These are phyloP conservation scores for Austroboletus eburneus DNA, from an alignment of 768 basidiomycete genomes.

Conservation along the genomic window DNA sequence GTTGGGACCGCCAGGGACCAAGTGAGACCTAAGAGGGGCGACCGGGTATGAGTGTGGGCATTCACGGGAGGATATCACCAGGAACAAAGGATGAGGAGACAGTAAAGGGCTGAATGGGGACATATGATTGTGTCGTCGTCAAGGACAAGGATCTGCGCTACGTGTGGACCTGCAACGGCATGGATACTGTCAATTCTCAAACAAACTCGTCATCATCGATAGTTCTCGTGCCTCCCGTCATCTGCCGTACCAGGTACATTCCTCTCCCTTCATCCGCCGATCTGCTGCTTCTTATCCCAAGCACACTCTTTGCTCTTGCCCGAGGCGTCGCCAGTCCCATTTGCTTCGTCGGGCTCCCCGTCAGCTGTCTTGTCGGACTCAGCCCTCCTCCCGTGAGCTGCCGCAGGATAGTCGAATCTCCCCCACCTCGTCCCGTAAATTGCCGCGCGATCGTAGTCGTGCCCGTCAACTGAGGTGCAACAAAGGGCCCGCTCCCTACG, in stretches of 20 bases:
- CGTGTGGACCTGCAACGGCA: not conserved
- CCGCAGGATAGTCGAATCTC: slow-evolving; percentile 36
- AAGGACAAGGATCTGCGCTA: not conserved
- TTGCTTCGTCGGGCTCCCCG: slow-evolving; percentile 68
- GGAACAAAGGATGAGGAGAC: not conserved
- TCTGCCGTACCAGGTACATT: slow-evolving; percentile 73
- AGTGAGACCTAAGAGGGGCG: not conserved
- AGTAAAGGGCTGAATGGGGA: not conserved
- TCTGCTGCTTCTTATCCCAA: slow-evolving; percentile 60
- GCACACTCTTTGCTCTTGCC: slow-evolving; percentile 74
- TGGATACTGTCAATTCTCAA: too few species aligned
- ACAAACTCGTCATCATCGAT: slow-evolving; percentile 22
- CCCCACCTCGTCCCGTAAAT: slow-evolving; percentile 58
- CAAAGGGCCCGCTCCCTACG: slow-evolving; percentile 19
- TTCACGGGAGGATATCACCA: not conserved
- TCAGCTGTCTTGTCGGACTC: slow-evolving; percentile 64
- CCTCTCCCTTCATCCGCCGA: slow-evolving; percentile 63
- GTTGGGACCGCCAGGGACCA: slow-evolving; percentile 4
- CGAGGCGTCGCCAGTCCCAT: slow-evolving; percentile 40
- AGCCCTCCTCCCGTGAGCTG: slow-evolving; percentile 67
- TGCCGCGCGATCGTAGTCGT: slow-evolving; percentile 72
- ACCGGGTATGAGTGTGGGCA: slow-evolving; percentile 6
- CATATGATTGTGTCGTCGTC: not conserved
- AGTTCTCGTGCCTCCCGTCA: slow-evolving; percentile 67
- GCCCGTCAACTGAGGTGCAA: slow-evolving; percentile 60